Evolutionary conservation across 345 rosid species (phyloP), one percentile per base, ranked within the genome.

Genomic region (Sonneratia alba): DNA sequence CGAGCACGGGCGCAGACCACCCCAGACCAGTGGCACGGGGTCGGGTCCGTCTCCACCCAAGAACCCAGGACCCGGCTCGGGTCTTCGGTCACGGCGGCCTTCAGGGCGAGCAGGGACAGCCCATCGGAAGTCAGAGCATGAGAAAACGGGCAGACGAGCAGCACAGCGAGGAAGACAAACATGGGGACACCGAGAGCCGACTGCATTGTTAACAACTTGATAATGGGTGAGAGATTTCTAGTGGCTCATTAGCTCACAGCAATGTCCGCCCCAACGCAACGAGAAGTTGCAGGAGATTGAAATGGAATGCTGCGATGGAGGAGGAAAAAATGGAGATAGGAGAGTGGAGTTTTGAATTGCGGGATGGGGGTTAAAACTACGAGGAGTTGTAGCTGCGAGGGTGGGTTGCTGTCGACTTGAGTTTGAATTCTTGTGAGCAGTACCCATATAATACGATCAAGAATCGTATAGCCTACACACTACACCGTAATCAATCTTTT

Each of bases 21-120:
- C 36, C 93, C 97, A 0, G 67, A 67, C 99, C 99, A 95, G 78
- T 79, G 92, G 71, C 99, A 95, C 0, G 99, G 99, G 12, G 82
- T 86, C 3, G 77, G 49, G 78, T 95, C 99, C 7, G 87, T 83
- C 42, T 90, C 96, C 3, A 84, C 79, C 99, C 99, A 95, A 0
- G 91, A 81, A 21, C 67, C 67, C 55, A 91, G 82, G 6, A 78
- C 68, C 21, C 80, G 78, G 70, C 91, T 79, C 32, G 97, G 97
- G 80, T 95, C 99, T 7, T 81, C 27, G 0, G 75, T 63, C 62
- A 90, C 75, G 53, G 97, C 97, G 16, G 88, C 86, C 78, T 90
- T 95, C 65, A 95, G 91, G 71, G 99, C 96, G 2, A 95, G 86
- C 13, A 95, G 95, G 19, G 97, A 87, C 14, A 95, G 84, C 13